Evolutionary conservation across 202 grass and related monocot genomes (phyloP), one percentile per base, ranked within the genome.

Genomic region (Musa balbisiana): DNA sequence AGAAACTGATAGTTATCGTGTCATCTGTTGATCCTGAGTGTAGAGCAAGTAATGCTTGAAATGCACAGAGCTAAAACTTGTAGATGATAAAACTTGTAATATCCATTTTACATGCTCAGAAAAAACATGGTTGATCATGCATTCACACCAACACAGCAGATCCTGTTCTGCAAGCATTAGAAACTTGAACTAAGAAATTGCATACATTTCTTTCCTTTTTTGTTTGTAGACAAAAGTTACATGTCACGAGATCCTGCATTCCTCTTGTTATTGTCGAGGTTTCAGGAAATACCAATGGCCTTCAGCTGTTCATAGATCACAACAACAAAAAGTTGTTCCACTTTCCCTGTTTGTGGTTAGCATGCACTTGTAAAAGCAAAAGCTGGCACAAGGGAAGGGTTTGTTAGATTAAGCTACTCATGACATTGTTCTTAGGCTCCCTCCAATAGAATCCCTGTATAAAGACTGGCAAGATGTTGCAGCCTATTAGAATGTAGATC

Each of bases 381-480:
- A 69, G 24, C 65, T 20, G 12, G 55, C 23, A 15, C 69, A 74
- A 33, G 53, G 16, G 19, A 21, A 63, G 77, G 73, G 25, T 65
- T 73, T 0, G 4, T 49, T 14, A 19, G 20, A n/a, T 49, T 1
- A 49, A 17, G n/a, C 62, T 60, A 74, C 85, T 90, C 79, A 99
- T 91, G 15, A 90, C 43, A 81, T 95, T 99, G 84, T 95, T 95
- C 71, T 82, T 83, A 58, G 95, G 87, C 19, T 88, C 86, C 53
- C 71, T 69, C 91, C 87, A 99, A 75, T 99, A 99, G 78, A 95
- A 88, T 5, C 91, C 95, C 64, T 99, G 91, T 73, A 99, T 86
- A 78, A 95, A 87, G 72, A 92, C 78, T 51, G 95, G 95, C 62
- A 99, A 74, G 67, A 99, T 88, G 84, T 99, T 99, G 85, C 95